These are phyloP conservation scores for Polymyxa betae DNA, from an alignment of 208 protist genomes.

Conservation along the genomic window DNA sequence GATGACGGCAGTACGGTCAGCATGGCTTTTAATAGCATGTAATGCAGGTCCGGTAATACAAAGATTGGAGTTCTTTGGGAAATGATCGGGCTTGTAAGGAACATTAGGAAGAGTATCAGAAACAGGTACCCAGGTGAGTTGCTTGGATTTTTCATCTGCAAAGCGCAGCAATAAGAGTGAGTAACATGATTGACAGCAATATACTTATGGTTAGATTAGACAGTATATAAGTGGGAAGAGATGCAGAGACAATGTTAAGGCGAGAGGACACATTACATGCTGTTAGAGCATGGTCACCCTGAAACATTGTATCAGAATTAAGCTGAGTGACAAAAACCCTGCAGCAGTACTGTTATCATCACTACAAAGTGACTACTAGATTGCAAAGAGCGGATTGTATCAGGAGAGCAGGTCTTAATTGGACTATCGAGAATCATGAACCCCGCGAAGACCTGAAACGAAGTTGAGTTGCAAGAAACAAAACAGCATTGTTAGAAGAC, in stretches of 20 bases:
- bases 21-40: background rate
- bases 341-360: constrained; percentile 33
- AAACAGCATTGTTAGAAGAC: background rate
- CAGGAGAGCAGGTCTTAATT: background rate
- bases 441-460: constrained; percentile 50
- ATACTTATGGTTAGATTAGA: background rate
- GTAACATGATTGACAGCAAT: constrained; percentile 38
- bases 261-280: constrained; percentile 56
- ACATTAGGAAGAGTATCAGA: background rate
- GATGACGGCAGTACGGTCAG: background rate
- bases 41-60: constrained; percentile 9
- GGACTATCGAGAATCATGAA: constrained; percentile 54
- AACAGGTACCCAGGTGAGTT: background rate
- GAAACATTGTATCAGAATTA: background rate
- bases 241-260: background rate
- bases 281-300: constrained; percentile 64
- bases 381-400: constrained; percentile 1
- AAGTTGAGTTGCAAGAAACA: background rate
- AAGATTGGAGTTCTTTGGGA: background rate
- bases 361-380: constrained; percentile 37
- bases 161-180: background rate
- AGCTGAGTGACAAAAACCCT: background rate
- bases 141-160: constrained; percentile 53
- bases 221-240: background rate
- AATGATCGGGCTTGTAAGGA: background rate